Base-by-base conservation (phyloP, 2,329 filamentous ascomycete species). In the Zymoseptoria pseudotritici region DNA sequence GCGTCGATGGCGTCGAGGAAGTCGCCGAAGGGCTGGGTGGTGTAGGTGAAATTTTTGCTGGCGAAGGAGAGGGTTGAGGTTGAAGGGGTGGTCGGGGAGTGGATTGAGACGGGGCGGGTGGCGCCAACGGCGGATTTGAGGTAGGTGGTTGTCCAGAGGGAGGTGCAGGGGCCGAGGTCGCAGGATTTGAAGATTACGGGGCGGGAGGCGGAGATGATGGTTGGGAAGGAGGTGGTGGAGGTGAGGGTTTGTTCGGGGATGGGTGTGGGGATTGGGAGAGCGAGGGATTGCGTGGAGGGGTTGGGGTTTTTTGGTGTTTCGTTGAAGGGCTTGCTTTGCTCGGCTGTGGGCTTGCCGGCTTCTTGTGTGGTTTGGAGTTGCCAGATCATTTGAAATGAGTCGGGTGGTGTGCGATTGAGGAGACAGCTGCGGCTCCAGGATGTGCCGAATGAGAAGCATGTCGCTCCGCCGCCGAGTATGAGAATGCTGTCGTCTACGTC, bases 381-480 rank as follows among this genome's bases (percentile, higher is more conserved):
- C 69, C 69, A 71, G 56, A 67, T 51, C 63, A 67, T 65, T 22
- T 62, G 60, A 54, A 66, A 67, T 20, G 65, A 63, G 24, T 65
- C 63, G 9, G 67, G 55, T 10, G 61, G 62, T 6, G 65, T 62
- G 51, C 69, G 66, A 36, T 67, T 70, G 6, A 72, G 61, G 8
- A 71, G 62, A 11, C 80, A 77, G 1, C 84, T 84, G 31, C 80
- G 79, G 55, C 91, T 92, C 89, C 90, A 95, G 69, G 84, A 91
- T 6, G 89, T 89, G 1, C 91, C 91, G 81, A 96, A 96, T 0
- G 90, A 91, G 77, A 96, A 96, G 72, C 91, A 96, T 0, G 91
- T 90, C 17, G 89, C 90, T 46, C 91, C 92, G 17, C 92, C 92
- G 1, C 91, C 91, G 54, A 88, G 73, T 7, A 95, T 76, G 9